phyloP scores from a whole-genome alignment of 1,139 yeast species.

The Geotrichum fermentans region DNA sequence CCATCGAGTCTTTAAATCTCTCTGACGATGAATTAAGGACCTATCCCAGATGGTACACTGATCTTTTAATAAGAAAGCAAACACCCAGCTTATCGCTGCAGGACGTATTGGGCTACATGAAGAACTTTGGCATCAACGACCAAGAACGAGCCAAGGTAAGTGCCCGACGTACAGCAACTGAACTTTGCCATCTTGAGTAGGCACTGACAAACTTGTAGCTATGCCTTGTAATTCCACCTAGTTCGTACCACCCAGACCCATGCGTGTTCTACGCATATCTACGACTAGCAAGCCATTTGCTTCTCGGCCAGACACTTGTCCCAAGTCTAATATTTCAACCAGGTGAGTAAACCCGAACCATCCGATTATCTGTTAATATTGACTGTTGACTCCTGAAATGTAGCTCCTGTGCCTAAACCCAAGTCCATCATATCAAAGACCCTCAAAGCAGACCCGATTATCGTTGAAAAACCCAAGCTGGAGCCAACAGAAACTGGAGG shows the following conservation, averaged over 20 bases:
- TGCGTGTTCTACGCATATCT: slow-evolving; percentile 41
- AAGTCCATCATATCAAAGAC: slow-evolving; percentile 36
- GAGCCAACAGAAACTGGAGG: slow-evolving; percentile 17
- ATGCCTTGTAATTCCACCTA: slow-evolving; percentile 31
- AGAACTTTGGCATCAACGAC: slow-evolving; percentile 39
- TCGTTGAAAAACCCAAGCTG: slow-evolving; percentile 10
- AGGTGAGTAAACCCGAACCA: slow-evolving; percentile 23
- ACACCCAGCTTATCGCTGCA: slow-evolving; percentile 36
- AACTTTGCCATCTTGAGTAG: not conserved
- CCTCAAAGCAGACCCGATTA: slow-evolving; percentile 27
- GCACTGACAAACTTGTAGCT: slow-evolving; percentile 22
- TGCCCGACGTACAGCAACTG: too few species aligned
- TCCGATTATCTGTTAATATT: slow-evolving; percentile 19
- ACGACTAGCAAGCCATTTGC: slow-evolving; percentile 39
- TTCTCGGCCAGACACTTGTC: slow-evolving; percentile 33
- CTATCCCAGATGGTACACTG: slow-evolving; percentile 44
- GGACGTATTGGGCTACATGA: slow-evolving; percentile 39
- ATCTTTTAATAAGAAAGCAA: slow-evolving; percentile 39
- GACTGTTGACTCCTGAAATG: slow-evolving; percentile 15
- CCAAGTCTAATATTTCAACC: slow-evolving; percentile 31
- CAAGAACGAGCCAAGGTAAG: slow-evolving; percentile 31
- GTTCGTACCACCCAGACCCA: slow-evolving; percentile 38
- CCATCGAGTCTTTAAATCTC: slow-evolving; percentile 36
- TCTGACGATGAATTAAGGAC: slow-evolving; percentile 40
- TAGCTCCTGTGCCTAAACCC: slow-evolving; percentile 39